phyloP scores from a whole-genome alignment of 1,284 basidiomycete genomes.

The Neolentinus lepideus region DNA sequence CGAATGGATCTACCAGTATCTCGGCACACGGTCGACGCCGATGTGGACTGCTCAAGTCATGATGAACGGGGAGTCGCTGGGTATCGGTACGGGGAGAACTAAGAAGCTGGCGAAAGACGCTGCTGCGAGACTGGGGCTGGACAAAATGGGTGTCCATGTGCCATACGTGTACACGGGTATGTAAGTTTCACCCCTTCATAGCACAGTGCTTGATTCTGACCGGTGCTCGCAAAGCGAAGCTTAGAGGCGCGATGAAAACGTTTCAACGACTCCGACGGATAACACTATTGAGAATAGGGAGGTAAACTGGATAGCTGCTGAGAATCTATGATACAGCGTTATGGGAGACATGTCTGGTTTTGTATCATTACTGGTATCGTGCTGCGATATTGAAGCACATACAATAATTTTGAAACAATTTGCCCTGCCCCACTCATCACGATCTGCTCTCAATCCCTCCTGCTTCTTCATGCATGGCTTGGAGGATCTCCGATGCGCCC shows the following conservation, averaged over 20 bases:
- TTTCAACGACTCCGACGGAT: neutral
- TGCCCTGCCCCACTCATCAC: neutral
- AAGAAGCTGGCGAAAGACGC: conserved; percentile 72
- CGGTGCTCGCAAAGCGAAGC: neutral
- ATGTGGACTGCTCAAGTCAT: conserved; percentile 62
- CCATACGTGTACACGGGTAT: conserved; percentile 12
- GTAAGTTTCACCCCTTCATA: conserved; percentile 7
- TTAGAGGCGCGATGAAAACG: neutral
- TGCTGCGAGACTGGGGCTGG: conserved; percentile 28
- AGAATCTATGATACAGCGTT: neutral
- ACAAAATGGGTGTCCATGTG: conserved; percentile 21
- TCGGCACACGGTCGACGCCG: conserved; percentile 45
- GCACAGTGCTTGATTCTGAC: neutral
- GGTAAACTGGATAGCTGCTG: neutral
- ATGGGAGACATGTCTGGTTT: neutral
- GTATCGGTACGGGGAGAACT: conserved; percentile 56
- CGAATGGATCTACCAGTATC: conserved; percentile 53
- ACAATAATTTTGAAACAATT: neutral
- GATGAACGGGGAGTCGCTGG: conserved; percentile 50
- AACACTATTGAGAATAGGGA: neutral
- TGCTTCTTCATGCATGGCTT: neutral
- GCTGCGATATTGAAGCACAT: neutral
- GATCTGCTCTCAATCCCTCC: neutral
- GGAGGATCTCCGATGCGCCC: conserved; percentile 28
- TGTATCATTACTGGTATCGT: neutral